These are phyloP conservation scores for Aspergillus aculeatus DNA, from an alignment of 2,329 filamentous ascomycete genomes.

Conservation along the genomic window DNA sequence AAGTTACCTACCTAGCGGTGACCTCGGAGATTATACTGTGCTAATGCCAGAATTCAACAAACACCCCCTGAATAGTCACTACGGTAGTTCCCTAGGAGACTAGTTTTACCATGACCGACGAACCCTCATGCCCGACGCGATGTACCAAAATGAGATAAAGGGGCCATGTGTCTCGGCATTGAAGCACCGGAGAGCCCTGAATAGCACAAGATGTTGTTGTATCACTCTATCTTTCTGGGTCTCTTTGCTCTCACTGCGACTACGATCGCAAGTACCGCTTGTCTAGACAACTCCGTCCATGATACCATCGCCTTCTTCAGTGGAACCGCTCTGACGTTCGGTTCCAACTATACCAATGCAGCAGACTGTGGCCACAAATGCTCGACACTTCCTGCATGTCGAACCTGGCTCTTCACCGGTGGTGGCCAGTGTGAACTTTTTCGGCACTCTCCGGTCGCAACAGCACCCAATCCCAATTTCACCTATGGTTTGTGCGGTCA, in stretches of 20 bases:
- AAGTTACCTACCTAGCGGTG: too few species aligned
- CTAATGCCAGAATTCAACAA: too few species aligned
- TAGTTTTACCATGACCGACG: too few species aligned
- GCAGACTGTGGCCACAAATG: background rate
- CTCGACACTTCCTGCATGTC: background rate
- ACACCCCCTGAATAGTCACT: too few species aligned
- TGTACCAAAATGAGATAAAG: background rate
- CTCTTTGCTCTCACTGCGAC: background rate
- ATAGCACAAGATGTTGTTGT: too few species aligned
- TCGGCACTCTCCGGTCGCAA: background rate
- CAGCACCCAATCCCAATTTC: background rate
- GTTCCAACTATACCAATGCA: background rate
- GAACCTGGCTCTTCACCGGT: background rate
- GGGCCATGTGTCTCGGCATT: too few species aligned
- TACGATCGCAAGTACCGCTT: background rate
- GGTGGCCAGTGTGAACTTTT: constrained; percentile 1
- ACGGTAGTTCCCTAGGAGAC: too few species aligned
- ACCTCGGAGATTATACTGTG: too few species aligned
- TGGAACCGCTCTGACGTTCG: background rate
- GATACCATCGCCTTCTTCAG: too few species aligned
- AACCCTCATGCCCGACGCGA: too few species aligned
- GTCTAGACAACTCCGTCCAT: background rate
- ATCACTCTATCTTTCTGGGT: background rate
- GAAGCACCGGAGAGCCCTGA: background rate
- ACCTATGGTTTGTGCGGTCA: background rate